These are phyloP conservation scores for Pseudogymnoascus sp. DNA, from an alignment of 2,329 filamentous ascomycete species.

Conservation along the genomic window DNA sequence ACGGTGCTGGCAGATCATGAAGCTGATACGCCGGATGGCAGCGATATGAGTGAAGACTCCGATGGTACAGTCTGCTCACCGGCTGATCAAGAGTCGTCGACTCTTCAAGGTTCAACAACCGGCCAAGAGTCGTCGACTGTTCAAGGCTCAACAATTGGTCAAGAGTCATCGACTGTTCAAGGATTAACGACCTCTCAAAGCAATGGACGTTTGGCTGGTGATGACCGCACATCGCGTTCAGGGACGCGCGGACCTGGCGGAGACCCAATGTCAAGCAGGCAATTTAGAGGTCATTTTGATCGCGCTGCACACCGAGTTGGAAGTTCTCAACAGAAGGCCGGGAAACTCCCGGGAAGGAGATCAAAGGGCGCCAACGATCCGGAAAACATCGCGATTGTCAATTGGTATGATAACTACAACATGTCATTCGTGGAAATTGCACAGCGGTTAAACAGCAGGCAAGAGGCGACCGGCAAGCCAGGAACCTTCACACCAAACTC, in stretches of 20 bases:
- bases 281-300: background rate
- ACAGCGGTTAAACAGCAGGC: constrained; percentile 19
- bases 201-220: background rate
- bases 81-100: background rate
- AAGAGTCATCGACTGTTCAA: background rate
- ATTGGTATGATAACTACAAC: constrained; percentile 22
- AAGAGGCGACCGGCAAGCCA: constrained; percentile 17
- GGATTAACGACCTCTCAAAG: background rate
- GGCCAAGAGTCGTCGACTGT: background rate
- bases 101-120: background rate
- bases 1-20: no score
- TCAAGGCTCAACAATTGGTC: background rate
- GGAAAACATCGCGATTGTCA: constrained; percentile 28
- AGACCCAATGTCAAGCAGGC: background rate
- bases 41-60: background rate
- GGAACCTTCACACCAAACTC: constrained; percentile 21
- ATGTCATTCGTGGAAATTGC: constrained; percentile 22
- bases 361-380: constrained; percentile 26
- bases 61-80: background rate
- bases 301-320: background rate
- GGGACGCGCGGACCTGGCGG: background rate
- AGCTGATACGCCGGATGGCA: background rate
- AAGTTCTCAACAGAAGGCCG: background rate
- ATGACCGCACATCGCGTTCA: background rate
- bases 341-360: background rate